Evolutionary conservation across 139 green algal species (phyloP).

Genomic region (Tetraselmis striata): DNA sequence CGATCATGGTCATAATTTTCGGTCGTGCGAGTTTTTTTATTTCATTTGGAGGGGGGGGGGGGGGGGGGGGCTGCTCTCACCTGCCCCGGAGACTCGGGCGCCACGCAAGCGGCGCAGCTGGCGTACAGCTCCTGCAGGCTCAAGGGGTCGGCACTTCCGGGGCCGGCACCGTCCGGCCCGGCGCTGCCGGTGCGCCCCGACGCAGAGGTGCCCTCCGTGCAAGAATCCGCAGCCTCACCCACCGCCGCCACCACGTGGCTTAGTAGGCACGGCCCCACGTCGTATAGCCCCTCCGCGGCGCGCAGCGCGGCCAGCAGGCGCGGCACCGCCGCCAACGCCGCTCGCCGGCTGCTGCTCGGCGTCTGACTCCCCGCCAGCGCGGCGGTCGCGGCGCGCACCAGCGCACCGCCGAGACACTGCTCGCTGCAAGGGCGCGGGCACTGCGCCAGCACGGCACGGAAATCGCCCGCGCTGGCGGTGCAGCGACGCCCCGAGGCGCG

Average conservation of each 20-base stretch:
- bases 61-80: no score
- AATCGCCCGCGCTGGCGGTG: neutral
- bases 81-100: neutral
- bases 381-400: neutral
- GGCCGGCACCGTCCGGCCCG: neutral
- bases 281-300: neutral
- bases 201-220: neutral
- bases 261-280: neutral
- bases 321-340: neutral
- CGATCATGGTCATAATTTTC: no score
- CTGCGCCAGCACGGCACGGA: neutral
- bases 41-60: no score
- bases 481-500: no score
- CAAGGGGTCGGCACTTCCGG: neutral
- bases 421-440: neutral
- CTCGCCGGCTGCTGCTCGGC: no score
- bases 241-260: neutral
- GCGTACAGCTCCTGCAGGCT: neutral
- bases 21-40: no score
- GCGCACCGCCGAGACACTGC: neutral
- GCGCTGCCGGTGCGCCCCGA: no score
- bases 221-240: neutral
- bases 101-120: neutral
- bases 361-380: neutral
- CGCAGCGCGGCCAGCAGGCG: neutral